Base-by-base conservation (phyloP, 2,329 filamentous ascomycete genomes). In the Alternaria sp. region DNA sequence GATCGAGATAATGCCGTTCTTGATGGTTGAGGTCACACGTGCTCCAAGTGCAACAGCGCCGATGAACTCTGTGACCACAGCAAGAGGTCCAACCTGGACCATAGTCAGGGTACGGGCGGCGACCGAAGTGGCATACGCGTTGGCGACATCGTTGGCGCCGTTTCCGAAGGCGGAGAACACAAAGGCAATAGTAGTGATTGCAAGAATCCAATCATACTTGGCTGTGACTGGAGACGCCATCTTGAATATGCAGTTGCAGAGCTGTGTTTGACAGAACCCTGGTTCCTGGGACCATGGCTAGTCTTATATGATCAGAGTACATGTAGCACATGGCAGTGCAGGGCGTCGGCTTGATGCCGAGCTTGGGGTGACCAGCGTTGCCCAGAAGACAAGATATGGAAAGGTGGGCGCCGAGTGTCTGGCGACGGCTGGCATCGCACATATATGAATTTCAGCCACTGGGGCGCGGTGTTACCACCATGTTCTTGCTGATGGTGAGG, bases 1-100 rank as follows among this genome's bases (percentile, higher is more conserved):
- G 36, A 82, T 83, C 59, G 83, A 80, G 70, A 90, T 85, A 57
- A 90, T 83, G 63, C 86, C 86, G 70, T 86, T 89, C 64, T 86
- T 85, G 74, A 89, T 89, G 10, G 88, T 89, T 59, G 86, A 85
- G 25, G 88, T 85, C 5, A 88, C 87, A 62, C 87, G 83, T 17
- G 82, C 76, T 53, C 85, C 85, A 44, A 86, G 80, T 51, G 81
- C 83, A 8, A 86, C 81, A n/a, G 85, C 85, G 60, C 85, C 85
- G 12, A 84, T 73, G 67, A 87, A 83, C 69, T 87, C 85, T 17
- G 84, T 86, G 62, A 82, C 67, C 25, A 82, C 78, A 57, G 84
- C 81, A 19, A 87, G 74, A 23, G 86, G 71, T 66, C 84, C 85
- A 69, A 81, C 85, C 72, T 85, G 83, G 53, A 81, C 79, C 83